Evolutionary conservation across 495 filamentous ascomycete species (phyloP).

Genomic region (Aspergillus kassunensis): DNA sequence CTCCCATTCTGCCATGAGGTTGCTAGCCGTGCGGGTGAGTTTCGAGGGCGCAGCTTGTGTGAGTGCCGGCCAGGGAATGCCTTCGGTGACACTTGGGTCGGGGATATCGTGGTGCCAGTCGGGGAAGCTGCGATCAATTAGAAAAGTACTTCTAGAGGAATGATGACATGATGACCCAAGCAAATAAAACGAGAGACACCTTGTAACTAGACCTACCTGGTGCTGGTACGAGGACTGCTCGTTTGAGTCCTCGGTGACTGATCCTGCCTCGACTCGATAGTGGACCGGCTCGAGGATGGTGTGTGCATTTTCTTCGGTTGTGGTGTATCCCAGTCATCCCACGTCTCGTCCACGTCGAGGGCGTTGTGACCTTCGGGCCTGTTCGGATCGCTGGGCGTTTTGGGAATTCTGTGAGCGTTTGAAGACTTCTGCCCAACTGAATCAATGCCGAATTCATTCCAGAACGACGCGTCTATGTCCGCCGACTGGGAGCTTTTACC

Average conservation of each 20-base stretch:
- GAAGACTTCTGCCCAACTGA: constrained; percentile 44
- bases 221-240: constrained; percentile 48
- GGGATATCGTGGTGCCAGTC: constrained; percentile 38
- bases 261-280: constrained; percentile 41
- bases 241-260: constrained; percentile 45
- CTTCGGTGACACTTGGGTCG: constrained; percentile 44
- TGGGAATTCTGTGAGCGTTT: constrained; percentile 31
- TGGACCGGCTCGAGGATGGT: constrained; percentile 45
- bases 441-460: constrained; percentile 54
- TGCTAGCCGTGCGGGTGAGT: constrained; percentile 63
- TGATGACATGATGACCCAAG: neutral
- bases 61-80: constrained; percentile 65
- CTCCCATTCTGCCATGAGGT: constrained; percentile 79
- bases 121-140: constrained; percentile 33
- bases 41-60: constrained; percentile 62
- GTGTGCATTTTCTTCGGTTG: constrained; percentile 43
- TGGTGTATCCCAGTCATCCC: constrained; percentile 68
- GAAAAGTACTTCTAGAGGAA: neutral
- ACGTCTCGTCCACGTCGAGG: constrained; percentile 62
- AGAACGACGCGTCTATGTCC: constrained; percentile 46
- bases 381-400: constrained; percentile 31
- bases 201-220: constrained; percentile 42
- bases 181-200: constrained; percentile 11
- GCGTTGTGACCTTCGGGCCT: constrained; percentile 29
- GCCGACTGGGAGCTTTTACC: constrained; percentile 47